Base-by-base conservation (phyloP, 2,329 filamentous ascomycete species). In the Fusarium scirpi region DNA sequence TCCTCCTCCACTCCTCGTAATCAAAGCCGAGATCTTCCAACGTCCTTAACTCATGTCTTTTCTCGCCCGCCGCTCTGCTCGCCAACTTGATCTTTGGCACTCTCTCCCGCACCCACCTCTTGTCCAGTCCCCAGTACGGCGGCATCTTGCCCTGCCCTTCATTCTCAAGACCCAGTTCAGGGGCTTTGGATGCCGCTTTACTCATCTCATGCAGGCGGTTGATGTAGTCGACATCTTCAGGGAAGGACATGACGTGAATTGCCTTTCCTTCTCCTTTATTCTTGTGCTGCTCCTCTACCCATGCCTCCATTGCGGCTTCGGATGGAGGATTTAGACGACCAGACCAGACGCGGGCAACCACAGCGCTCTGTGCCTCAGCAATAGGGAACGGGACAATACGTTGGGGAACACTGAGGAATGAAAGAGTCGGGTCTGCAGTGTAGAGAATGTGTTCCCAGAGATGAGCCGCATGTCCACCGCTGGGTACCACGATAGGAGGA, bases 351-450 rank as follows among this genome's bases (percentile, higher is more conserved):
- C 91, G 85, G 0, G 91, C 87, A 18, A 94, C 82, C 3, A 91
- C 86, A 0, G 91, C 89, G 3, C 86, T 85, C 75, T 94, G 92
- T 2, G 86, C 89, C 78, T 94, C 91, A 0, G 89, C 86, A 9
- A 92, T 76, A 0, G 90, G 90, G 67, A 94, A 94, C 0, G 92
- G 92, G 5, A 93, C 90, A 27, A 94, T 85, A 52, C 90, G 88
- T 72, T 92, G 89, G 6, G 88, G 87, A 13, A 94, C 81, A 1
- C 85, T 87, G 4, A 90, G 83, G 75, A 94, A 91, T 0, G 86
- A 87, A 0, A 94, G 81, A 0, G 89, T 92, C 0, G 91, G 90
- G 27, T 89, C 84, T 0, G 86, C 82, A 0, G 86, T 85, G 76
- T 90, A 90, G 76, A 94, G 89, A 5, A 94, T 76, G 67, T 94